Evolutionary conservation across 2,329 filamentous ascomycete genomes (phyloP).

Genomic region (Fusarium citri): DNA sequence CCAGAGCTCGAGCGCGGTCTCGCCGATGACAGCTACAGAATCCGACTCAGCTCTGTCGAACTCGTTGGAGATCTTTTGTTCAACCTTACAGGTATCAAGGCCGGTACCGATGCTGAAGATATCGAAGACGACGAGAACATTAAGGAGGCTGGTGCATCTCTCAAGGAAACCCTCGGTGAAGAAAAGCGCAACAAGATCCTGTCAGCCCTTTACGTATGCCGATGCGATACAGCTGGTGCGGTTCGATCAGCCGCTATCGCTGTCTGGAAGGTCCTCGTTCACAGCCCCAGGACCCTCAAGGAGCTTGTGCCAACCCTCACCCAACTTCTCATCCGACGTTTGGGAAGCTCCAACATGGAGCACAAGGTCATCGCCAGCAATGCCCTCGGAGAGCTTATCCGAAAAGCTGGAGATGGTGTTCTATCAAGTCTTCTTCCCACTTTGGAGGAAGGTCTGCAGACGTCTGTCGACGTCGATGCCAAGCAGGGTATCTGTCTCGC

Average conservation of each 20-base stretch:
- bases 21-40: conserved; percentile 97
- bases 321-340: conserved; percentile 90
- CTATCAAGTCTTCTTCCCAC: conserved; percentile 89
- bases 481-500: conserved; percentile 98
- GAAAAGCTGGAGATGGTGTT: conserved; percentile 95
- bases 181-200: conserved; percentile 97
- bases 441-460: conserved; percentile 89
- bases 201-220: conserved; percentile 96
- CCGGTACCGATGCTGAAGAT: conserved; percentile 78
- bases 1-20: conserved; percentile 96
- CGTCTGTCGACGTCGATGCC: conserved; percentile 88
- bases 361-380: conserved; percentile 99
- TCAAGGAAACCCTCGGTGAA: conserved; percentile 92
- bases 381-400: conserved; percentile 93
- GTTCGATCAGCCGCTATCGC: conserved; percentile 90
- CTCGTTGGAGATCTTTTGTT: conserved; percentile 96
- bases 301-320: conserved; percentile 95
- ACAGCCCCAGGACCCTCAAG: conserved; percentile 90
- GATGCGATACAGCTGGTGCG: conserved; percentile 92
- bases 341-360: conserved; percentile 97
- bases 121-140: conserved; percentile 83
- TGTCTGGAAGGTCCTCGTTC: conserved; percentile 97
- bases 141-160: conserved; percentile 89
- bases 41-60: conserved; percentile 97
- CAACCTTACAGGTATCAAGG: conserved; percentile 94